Percentiles rank a stretch among this genome's conserved stretches.
Evolutionary conservation across 2,329 filamentous ascomycete genomes (phyloP).

Genomic region (Phoma sp.): DNA sequence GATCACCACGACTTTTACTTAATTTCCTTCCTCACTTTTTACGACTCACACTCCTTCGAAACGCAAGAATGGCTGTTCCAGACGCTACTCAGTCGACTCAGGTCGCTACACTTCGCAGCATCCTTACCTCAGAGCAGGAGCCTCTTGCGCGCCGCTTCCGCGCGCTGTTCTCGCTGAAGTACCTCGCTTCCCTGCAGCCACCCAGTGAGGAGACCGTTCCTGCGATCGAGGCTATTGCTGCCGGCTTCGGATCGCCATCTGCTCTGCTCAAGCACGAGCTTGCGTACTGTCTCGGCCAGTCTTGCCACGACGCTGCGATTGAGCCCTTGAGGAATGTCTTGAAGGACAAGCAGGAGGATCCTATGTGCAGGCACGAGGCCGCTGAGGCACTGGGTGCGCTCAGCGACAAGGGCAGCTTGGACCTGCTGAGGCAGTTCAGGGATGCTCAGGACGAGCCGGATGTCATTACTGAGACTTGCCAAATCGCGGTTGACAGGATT

Average conservation of each 20-base stretch:
- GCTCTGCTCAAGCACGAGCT: constrained; percentile 95
- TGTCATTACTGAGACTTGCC: constrained; percentile 92
- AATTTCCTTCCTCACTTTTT: neutral
- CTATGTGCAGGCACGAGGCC: constrained; percentile 96
- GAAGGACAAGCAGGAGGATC: constrained; percentile 79
- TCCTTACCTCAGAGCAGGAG: constrained; percentile 78
- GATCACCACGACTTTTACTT: constrained; percentile 1
- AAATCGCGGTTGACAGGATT: constrained; percentile 93
- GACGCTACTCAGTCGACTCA: constrained; percentile 49
- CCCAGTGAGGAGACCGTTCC: constrained; percentile 64
- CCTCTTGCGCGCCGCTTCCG: constrained; percentile 90
- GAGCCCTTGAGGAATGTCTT: constrained; percentile 75
- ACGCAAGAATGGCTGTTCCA: constrained; percentile 33
- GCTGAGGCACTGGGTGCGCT: constrained; percentile 93
- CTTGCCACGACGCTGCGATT: constrained; percentile 75
- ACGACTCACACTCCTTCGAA: neutral
- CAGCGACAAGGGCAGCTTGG: constrained; percentile 74
- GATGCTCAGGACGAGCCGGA: constrained; percentile 78
- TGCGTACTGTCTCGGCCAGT: constrained; percentile 95
- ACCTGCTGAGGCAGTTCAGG: constrained; percentile 73
- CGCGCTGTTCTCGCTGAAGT: constrained; percentile 96
- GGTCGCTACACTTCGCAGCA: constrained; percentile 71
- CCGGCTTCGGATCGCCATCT: constrained; percentile 82
- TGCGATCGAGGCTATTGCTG: constrained; percentile 81
- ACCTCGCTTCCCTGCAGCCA: constrained; percentile 74